These are phyloP conservation scores for Hypoxylon rickii DNA, from an alignment of 495 filamentous ascomycete genomes.

Conservation along the genomic window DNA sequence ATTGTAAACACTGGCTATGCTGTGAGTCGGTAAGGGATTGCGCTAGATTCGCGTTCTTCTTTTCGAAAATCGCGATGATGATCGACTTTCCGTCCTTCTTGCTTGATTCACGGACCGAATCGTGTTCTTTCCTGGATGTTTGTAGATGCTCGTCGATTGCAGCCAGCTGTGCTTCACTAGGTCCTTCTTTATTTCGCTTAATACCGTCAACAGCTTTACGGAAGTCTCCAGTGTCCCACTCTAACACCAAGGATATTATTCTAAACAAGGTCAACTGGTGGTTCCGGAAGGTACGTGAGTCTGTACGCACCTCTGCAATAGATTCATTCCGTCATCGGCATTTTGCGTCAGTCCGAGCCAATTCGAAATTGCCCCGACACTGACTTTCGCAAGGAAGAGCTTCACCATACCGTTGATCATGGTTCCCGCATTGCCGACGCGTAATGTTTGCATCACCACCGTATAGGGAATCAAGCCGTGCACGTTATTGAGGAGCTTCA, in stretches of 20 bases:
- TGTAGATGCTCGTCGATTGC: slow-evolving; percentile 55
- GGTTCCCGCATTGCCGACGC: slow-evolving; percentile 67
- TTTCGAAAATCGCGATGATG: slow-evolving; percentile 53
- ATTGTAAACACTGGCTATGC: slow-evolving; percentile 61
- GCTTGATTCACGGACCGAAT: slow-evolving; percentile 50
- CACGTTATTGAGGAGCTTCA: slow-evolving; percentile 60
- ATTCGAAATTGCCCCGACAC: slow-evolving; percentile 63
- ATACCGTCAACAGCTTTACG: slow-evolving; percentile 57
- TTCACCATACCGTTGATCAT: slow-evolving; percentile 69
- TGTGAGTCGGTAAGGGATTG: slow-evolving; percentile 51
- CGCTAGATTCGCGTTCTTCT: slow-evolving; percentile 30
- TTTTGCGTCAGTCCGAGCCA: slow-evolving; percentile 66
- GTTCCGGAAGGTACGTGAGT: not conserved
- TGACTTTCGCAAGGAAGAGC: slow-evolving; percentile 67
- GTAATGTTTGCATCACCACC: slow-evolving; percentile 63
- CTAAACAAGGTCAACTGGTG: slow-evolving; percentile 39
- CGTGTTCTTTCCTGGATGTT: slow-evolving; percentile 52
- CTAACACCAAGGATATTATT: slow-evolving; percentile 65
- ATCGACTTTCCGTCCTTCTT: slow-evolving; percentile 49
- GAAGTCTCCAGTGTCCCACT: slow-evolving; percentile 64
- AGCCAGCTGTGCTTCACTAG: slow-evolving; percentile 52
- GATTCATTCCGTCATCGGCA: slow-evolving; percentile 69
- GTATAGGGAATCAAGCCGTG: slow-evolving; percentile 65
- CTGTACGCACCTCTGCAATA: slow-evolving; percentile 61
- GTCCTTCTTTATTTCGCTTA: slow-evolving; percentile 53